These are phyloP conservation scores for Aureobasidium lini DNA, from an alignment of 2,329 filamentous ascomycete genomes.

Conservation along the genomic window DNA sequence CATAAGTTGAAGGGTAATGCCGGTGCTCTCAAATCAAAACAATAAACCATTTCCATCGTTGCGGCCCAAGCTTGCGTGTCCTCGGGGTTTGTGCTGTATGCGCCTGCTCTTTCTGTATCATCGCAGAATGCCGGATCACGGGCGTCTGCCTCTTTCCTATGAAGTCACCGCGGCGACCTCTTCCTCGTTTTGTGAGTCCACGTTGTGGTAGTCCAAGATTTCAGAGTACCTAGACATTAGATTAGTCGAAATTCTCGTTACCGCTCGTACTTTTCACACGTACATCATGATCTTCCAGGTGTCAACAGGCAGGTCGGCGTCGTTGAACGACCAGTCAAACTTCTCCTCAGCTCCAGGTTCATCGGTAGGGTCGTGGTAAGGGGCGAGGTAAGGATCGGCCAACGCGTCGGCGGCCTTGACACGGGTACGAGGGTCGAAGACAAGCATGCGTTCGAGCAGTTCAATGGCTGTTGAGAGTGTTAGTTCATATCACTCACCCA, in stretches of 20 bases:
- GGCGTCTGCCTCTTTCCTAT: neutral
- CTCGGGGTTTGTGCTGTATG: constrained; percentile 7
- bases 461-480: constrained; percentile 61
- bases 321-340: constrained; percentile 99
- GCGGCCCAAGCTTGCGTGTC: constrained; percentile 11
- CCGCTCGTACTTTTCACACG: constrained; percentile 26
- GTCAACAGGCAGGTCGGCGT: constrained; percentile 92
- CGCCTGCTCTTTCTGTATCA: constrained; percentile 9
- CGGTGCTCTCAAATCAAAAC: constrained; percentile 9
- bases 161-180: constrained; percentile 4
- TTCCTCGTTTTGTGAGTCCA: constrained; percentile 49
- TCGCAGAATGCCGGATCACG: neutral
- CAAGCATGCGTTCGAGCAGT: constrained; percentile 90
- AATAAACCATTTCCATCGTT: constrained; percentile 11
- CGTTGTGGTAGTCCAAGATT: constrained; percentile 97
- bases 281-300: constrained; percentile 99
- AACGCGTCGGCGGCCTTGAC: constrained; percentile 81
- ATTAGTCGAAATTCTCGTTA: neutral
- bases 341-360: constrained; percentile 94
- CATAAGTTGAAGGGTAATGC: neutral
- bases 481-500: constrained; percentile 17
- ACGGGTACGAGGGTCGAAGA: constrained; percentile 96
- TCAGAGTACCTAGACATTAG: constrained; percentile 76
- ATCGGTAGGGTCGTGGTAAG: constrained; percentile 95
- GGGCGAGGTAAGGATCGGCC: constrained; percentile 84